These are phyloP conservation scores for Bassia scoparia DNA, from an alignment of 148 eudicot species.

Conservation along the genomic window DNA sequence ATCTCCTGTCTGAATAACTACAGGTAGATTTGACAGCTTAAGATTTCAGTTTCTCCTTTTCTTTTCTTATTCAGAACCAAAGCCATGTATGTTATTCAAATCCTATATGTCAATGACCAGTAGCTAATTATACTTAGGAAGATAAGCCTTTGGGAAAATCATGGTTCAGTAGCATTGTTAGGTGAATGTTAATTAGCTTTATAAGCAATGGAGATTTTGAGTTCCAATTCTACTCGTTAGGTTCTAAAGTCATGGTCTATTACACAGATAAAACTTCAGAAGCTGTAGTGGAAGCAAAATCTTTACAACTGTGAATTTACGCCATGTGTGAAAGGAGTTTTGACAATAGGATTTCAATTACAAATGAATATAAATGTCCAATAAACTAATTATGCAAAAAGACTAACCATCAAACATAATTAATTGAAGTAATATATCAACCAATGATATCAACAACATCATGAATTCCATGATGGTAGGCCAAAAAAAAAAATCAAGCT, in stretches of 20 bases:
- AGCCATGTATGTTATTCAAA: no score
- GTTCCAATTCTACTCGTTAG: not conserved
- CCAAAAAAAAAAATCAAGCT: not conserved
- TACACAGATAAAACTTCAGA: constrained; percentile 3
- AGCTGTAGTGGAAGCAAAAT: not conserved
- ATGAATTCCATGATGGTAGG: not conserved
- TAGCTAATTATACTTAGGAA: not conserved
- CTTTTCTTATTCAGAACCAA: not conserved
- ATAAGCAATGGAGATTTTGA: no score
- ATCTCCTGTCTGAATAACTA: not conserved
- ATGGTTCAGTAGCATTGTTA: not conserved
- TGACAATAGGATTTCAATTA: not conserved
- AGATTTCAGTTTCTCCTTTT: not conserved
- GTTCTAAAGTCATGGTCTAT: not conserved
- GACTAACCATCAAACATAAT: not conserved
- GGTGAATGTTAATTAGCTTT: not conserved
- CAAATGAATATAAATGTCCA: not conserved
- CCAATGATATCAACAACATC: not conserved
- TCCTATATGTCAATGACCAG: no score
- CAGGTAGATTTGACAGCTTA: not conserved
- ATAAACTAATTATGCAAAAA: not conserved
- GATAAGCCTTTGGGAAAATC: not conserved
- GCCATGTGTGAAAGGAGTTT: not conserved
- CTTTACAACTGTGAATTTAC: not conserved
- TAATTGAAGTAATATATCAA: not conserved